These are phyloP conservation scores for Pharus latifolius DNA, from an alignment of 176 grass and related monocot species.

Conservation along the genomic window DNA sequence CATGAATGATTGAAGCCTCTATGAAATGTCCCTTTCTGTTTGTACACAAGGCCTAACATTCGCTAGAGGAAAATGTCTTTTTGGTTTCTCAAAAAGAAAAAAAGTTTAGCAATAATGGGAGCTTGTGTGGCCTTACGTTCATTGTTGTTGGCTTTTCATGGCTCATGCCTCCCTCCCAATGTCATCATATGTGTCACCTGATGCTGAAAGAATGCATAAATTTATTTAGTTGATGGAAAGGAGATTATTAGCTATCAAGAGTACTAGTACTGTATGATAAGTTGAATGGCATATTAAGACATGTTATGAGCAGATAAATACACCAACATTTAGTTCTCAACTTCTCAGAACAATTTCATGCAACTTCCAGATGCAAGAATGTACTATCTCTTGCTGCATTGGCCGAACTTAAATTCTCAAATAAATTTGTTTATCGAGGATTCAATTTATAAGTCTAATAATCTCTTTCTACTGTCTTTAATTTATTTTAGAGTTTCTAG, in stretches of 20 bases:
- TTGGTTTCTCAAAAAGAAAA: slow-evolving; percentile 17
- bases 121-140: slow-evolving; percentile 20
- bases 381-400: no score
- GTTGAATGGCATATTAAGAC: not conserved
- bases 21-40: slow-evolving; percentile 16
- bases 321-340: not conserved
- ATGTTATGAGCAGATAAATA: not conserved
- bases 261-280: not conserved
- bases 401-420: no score
- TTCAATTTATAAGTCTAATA: no score
- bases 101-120: slow-evolving; percentile 27
- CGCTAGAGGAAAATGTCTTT: not conserved
- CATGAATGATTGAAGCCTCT: slow-evolving; percentile 13
- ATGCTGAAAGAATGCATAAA: not conserved
- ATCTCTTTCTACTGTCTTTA: no score
- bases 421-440: no score
- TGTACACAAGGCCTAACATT: not conserved
- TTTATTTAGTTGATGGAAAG: not conserved
- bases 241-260: not conserved
- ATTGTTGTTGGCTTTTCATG: slow-evolving; percentile 21
- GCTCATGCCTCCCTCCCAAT: slow-evolving; percentile 3
- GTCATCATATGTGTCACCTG: no score
- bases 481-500: no score
- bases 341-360: not conserved
- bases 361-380: not conserved